Base-by-base conservation (phyloP, 768 basidiomycete genomes). In the Pleurotus platypus region DNA sequence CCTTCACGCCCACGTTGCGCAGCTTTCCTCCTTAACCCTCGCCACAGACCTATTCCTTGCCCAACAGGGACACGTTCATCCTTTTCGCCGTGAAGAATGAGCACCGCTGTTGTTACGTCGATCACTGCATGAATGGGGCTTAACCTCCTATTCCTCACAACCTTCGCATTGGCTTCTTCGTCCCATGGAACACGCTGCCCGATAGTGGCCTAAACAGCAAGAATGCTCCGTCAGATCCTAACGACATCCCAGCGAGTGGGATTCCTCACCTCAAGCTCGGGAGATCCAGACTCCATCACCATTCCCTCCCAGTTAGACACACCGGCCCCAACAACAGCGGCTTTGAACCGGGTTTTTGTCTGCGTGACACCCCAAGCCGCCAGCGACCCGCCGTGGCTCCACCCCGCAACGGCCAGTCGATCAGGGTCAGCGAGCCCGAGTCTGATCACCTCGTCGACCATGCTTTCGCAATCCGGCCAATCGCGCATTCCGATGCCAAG, bases 41-140 rank as follows among this genome's bases (percentile, higher is more conserved):
- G 64, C 61, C 66, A 71, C 26, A 72, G 63, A n/a, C 71, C 72
- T 43, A 70, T 58, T 1, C 66, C 63, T 62, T 72, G 71, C 1
- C 70, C 70, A 24, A 68, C 54, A 5, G 81, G 80, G 20, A 82
- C 81, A 0, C 84, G 73, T 37, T 78, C 70, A 60, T 85, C 84
- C 56, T 72, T 75, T 47, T 78, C 76, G 0, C 84, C 84, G 37
- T 84, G 69, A 9, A 80, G 60, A 38, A 85, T 63, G 16, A 82
- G 66, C 13, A 82, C 76, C 0, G 82, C 80, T 3, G 77, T 71
- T 46, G 62, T 66, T 24, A 84, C 76, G 0, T 65, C 67, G 16
- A 72, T 66, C 6, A 82, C 70, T 48, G 60, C 62, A 49, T 72
- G 72, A 40, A 72, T 61, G 3, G 72, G 72, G 55, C 69, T 70